Evolutionary conservation across 225 moss, liverwort and hornwort genomes (phyloP).

Genomic region (Sphagnum tenellum): DNA sequence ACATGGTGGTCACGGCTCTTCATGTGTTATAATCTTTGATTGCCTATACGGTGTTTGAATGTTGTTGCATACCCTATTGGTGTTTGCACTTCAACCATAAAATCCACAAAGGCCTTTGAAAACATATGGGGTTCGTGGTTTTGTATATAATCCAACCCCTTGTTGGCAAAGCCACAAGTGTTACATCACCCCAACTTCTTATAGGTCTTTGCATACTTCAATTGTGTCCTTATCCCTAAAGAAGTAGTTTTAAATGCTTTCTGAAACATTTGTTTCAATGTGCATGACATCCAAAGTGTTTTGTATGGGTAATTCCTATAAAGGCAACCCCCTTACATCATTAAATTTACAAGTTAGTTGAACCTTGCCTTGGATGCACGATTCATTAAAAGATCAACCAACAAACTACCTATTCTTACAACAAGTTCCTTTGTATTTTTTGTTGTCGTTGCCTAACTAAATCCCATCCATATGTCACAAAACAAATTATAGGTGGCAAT

Average conservation of each 20-base stretch:
- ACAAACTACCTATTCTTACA: too few relatives aligned
- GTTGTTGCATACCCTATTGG: not conserved
- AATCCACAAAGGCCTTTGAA: not conserved
- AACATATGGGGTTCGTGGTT: not conserved
- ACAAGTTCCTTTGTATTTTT: too few relatives aligned
- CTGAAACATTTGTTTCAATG: not conserved
- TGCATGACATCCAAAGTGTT: conserved; percentile 1
- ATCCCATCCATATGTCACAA: too few relatives aligned
- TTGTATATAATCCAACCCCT: not conserved
- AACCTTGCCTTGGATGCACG: too few relatives aligned
- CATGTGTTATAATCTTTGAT: not conserved
- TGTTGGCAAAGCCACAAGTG: not conserved
- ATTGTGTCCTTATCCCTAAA: not conserved
- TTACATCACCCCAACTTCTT: not conserved
- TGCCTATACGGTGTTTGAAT: not conserved
- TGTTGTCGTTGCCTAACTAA: too few relatives aligned
- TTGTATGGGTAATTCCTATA: not conserved
- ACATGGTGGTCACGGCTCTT: not conserved
- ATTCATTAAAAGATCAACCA: too few relatives aligned
- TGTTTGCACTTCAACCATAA: not conserved
- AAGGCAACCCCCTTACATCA: too few relatives aligned
- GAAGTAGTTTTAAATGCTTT: not conserved
- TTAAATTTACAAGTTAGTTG: too few relatives aligned
- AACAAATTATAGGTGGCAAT: too few relatives aligned
- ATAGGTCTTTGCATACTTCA: not conserved